A percentile compares a stretch with the other conserved stretches of the same genome.
phyloP scores from a whole-genome alignment of 2,329 filamentous ascomycete species.

The Fusarium guadeloupense region DNA sequence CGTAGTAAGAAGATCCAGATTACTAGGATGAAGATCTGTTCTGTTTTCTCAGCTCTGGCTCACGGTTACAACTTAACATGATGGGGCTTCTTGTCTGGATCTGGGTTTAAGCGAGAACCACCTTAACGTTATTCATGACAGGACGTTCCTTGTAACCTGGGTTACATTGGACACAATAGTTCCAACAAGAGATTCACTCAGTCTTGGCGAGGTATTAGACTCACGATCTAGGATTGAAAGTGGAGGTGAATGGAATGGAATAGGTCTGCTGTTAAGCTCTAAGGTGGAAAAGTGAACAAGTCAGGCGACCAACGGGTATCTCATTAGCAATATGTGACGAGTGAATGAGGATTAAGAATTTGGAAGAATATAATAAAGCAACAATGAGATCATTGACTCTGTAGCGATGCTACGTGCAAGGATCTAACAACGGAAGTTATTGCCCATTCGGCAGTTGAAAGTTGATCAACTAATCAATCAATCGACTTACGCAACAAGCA shows the following conservation, averaged over 20 bases:
- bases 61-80: background rate
- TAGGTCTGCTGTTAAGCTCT: too few species aligned
- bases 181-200: background rate
- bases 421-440: slow-evolving; percentile 23
- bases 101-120: background rate
- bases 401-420: slow-evolving; percentile 16
- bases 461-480: slow-evolving; percentile 7
- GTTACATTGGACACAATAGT: background rate
- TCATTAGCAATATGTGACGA: background rate
- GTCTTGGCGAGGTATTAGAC: slow-evolving; percentile 3
- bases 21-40: background rate
- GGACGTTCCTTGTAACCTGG: background rate
- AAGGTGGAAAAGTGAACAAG: background rate
- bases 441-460: slow-evolving; percentile 24
- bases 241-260: slow-evolving; percentile 15
- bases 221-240: slow-evolving; percentile 27
- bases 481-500: slow-evolving; percentile 19
- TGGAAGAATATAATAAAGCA: background rate
- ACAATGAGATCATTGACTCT: slow-evolving; percentile 19
- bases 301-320: background rate
- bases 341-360: background rate
- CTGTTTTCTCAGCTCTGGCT: background rate
- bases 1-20: background rate
- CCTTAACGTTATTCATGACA: background rate
- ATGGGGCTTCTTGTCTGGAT: background rate